Conservation (phyloP, 768 basidiomycete genomes). For the Pisolithus orientalis region DNA sequence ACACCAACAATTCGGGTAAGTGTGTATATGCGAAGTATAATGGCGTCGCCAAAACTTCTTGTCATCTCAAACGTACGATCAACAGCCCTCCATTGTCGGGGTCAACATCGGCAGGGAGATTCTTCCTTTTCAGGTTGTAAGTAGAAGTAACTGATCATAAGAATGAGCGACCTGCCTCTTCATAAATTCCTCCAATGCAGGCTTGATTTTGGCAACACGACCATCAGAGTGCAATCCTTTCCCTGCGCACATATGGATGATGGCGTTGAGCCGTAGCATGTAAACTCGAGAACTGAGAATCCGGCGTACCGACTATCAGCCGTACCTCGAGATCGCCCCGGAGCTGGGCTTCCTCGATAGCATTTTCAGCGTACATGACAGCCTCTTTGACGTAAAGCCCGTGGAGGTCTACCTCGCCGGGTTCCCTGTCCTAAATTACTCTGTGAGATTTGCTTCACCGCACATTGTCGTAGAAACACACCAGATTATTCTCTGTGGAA, state of each 20-base stretch:
- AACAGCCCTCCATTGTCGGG: constrained; percentile 75
- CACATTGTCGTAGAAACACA: constrained; percentile 15
- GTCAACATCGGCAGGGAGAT: constrained; percentile 65
- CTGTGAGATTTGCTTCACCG: not conserved
- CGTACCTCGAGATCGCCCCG: constrained; percentile 59
- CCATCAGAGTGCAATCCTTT: constrained; percentile 76
- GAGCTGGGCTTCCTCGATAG: constrained; percentile 60
- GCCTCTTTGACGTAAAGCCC: constrained; percentile 94
- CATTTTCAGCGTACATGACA: constrained; percentile 62
- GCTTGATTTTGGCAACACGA: constrained; percentile 75
- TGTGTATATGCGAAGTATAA: too few species aligned
- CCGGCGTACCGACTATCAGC: constrained; percentile 75
- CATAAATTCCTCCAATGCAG: constrained; percentile 84
- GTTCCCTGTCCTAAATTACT: constrained; percentile 48
- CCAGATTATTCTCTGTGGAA: constrained; percentile 68
- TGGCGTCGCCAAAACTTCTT: not conserved
- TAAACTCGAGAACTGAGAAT: not conserved
- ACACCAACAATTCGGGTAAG: too few species aligned
- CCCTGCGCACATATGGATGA: constrained; percentile 30
- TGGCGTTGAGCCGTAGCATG: not conserved
- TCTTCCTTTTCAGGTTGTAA: constrained; percentile 40
- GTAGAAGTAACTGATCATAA: not conserved
- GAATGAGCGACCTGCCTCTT: constrained; percentile 43
- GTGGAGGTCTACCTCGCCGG: constrained; percentile 82
- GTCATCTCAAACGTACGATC: constrained; percentile 40